phyloP scores from a whole-genome alignment of 2,329 filamentous ascomycete genomes.

The Trichothecium roseum region DNA sequence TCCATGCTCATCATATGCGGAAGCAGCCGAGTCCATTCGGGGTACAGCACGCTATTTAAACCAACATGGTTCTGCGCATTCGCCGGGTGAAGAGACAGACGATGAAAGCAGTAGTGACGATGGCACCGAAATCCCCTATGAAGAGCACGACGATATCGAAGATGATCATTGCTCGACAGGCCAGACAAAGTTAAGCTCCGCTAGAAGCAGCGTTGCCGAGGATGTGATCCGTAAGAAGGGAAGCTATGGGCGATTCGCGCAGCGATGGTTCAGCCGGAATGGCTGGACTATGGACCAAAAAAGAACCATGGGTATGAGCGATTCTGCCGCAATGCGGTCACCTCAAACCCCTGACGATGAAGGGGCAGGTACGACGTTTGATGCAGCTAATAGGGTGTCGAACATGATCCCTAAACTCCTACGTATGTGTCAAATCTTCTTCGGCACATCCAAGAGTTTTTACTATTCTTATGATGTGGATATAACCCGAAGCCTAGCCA shows the following conservation, averaged over 20 bases:
- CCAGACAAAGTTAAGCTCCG: conserved; percentile 19
- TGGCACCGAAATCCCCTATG: conserved; percentile 29
- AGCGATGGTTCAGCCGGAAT: conserved; percentile 81
- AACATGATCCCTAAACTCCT: conserved; percentile 73
- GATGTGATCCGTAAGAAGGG: conserved; percentile 80
- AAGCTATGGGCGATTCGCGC: conserved; percentile 79
- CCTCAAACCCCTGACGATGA: conserved; percentile 4
- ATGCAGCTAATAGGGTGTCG: conserved; percentile 13
- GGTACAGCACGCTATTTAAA: conserved; percentile 41
- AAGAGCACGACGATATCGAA: conserved; percentile 19
- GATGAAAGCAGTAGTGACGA: conserved; percentile 31
- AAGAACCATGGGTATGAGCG: conserved; percentile 58
- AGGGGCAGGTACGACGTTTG: background rate
- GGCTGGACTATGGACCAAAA: conserved; percentile 69
- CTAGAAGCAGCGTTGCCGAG: conserved; percentile 61
- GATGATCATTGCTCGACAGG: conserved; percentile 23
- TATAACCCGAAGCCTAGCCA: conserved; percentile 58
- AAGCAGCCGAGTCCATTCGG: conserved; percentile 63
- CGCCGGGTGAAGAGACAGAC: conserved; percentile 30
- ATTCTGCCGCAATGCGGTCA: conserved; percentile 14
- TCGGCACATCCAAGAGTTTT: conserved; percentile 74
- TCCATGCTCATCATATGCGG: conserved; percentile 64
- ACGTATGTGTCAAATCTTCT: conserved; percentile 73
- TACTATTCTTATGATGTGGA: conserved; percentile 95
- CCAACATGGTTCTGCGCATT: conserved; percentile 22